Evolutionary conservation across 306 rosid species (phyloP).

Genomic region (Sphenostylis stenocarpa): DNA sequence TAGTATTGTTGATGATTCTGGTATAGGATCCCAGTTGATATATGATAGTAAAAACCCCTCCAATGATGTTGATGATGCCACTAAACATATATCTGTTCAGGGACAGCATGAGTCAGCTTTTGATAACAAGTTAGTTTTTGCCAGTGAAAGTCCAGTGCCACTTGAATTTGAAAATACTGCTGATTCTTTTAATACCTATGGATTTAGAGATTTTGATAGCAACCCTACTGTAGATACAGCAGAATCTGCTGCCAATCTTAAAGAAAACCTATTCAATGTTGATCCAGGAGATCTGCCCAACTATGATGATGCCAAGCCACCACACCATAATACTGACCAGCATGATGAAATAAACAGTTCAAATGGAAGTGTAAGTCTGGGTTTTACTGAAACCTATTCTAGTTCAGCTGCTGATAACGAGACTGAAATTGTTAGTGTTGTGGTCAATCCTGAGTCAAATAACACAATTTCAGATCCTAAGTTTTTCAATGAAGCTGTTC

Average conservation of each 20-base stretch:
- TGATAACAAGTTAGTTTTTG: constrained; percentile 45
- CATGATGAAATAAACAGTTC: constrained; percentile 49
- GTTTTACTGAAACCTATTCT: constrained; percentile 36
- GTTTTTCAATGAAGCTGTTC: constrained; percentile 33
- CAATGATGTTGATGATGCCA: constrained; percentile 44
- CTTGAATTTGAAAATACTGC: constrained; percentile 52
- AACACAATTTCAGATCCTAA: constrained; percentile 45
- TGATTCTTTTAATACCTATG: constrained; percentile 51
- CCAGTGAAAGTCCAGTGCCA: constrained; percentile 33
- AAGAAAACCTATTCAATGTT: constrained; percentile 44
- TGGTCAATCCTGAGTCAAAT: constrained; percentile 42
- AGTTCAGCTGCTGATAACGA: constrained; percentile 39
- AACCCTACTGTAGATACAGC: constrained; percentile 40
- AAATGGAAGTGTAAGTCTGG: constrained; percentile 35
- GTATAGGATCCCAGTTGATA: constrained; percentile 38
- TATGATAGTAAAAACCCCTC: constrained; percentile 46
- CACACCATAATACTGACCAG: constrained; percentile 42
- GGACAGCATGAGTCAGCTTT: constrained; percentile 45
- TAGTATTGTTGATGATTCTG: constrained; percentile 57
- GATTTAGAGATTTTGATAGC: constrained; percentile 51
- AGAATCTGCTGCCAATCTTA: constrained; percentile 48
- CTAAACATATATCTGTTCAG: constrained; percentile 43
- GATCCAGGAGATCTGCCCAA: constrained; percentile 41
- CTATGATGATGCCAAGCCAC: constrained; percentile 41
- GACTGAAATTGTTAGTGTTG: constrained; percentile 33